Evolutionary conservation across 75 land plant species (phyloP).

Genomic region (Pinus tabuliformis): DNA sequence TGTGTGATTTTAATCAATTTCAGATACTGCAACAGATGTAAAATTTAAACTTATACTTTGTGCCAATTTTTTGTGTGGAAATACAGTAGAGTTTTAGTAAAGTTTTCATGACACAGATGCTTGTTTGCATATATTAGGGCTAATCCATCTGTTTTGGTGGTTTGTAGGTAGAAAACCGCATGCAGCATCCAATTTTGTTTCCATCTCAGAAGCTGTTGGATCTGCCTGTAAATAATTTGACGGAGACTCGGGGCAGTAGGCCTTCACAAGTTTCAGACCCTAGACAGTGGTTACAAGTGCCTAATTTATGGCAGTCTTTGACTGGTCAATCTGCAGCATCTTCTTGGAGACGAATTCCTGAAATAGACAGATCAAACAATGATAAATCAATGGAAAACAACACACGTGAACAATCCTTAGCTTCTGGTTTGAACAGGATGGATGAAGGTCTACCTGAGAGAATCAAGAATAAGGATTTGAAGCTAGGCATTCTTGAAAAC

Average conservation of each 20-base stretch:
- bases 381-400: slow-evolving; percentile 16
- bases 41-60: neutral
- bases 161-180: neutral
- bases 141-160: neutral
- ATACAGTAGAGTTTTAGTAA: neutral
- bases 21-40: neutral
- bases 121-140: slow-evolving; percentile 1
- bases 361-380: slow-evolving; percentile 29
- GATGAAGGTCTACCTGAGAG: slow-evolving; percentile 32
- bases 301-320: slow-evolving; percentile 31
- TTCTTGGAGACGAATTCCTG: slow-evolving; percentile 21
- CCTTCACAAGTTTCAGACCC: slow-evolving; percentile 14
- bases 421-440: slow-evolving; percentile 27
- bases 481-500: slow-evolving; percentile 16
- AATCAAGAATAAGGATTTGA: slow-evolving; percentile 12
- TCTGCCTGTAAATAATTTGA: slow-evolving; percentile 42
- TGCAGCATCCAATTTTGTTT: neutral
- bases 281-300: slow-evolving; percentile 39
- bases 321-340: slow-evolving; percentile 26
- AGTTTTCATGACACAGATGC: neutral
- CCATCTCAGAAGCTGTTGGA: slow-evolving; percentile 38
- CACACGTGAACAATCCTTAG: slow-evolving; percentile 10
- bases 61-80: neutral
- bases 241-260: slow-evolving; percentile 7
- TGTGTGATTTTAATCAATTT: neutral